Evolutionary conservation across 257 asterid genomes (phyloP).

Genomic region (Solanum pinnatisectum): DNA sequence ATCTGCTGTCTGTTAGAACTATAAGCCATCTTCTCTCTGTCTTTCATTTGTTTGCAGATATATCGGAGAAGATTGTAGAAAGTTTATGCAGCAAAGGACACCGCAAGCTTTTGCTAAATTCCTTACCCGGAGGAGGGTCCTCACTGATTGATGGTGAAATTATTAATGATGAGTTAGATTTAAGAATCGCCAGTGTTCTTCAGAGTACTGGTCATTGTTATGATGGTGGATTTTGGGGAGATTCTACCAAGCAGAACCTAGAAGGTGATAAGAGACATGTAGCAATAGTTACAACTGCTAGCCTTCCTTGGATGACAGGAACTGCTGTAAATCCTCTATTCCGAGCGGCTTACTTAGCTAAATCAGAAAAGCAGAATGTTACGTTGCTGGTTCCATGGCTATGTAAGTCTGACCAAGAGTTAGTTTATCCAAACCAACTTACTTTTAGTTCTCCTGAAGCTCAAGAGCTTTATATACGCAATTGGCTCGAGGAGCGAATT

Average conservation of each 20-base stretch:
- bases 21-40: background rate
- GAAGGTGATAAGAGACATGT: slow-evolving; percentile 75
- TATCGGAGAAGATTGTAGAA: slow-evolving; percentile 91
- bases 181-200: slow-evolving; percentile 87
- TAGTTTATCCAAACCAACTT: slow-evolving; percentile 79
- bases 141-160: slow-evolving; percentile 59
- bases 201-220: slow-evolving; percentile 88
- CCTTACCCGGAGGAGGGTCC: slow-evolving; percentile 61
- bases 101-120: slow-evolving; percentile 46
- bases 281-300: slow-evolving; percentile 96
- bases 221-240: slow-evolving; percentile 90
- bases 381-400: slow-evolving; percentile 98
- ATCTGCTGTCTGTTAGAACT: background rate
- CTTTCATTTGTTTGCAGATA: slow-evolving; percentile 37
- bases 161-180: slow-evolving; percentile 64
- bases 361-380: slow-evolving; percentile 76
- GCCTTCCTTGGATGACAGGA: slow-evolving; percentile 99
- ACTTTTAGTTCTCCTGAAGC: slow-evolving; percentile 91
- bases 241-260: slow-evolving; percentile 34
- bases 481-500: slow-evolving; percentile 95
- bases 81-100: slow-evolving; percentile 82
- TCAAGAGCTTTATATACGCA: slow-evolving; percentile 79
- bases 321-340: slow-evolving; percentile 96
- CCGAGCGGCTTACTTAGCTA: slow-evolving; percentile 94
- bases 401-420: slow-evolving; percentile 88